Evolutionary conservation across 148 eudicot species (phyloP).

Genomic region (Fagopyrum homotropicum): DNA sequence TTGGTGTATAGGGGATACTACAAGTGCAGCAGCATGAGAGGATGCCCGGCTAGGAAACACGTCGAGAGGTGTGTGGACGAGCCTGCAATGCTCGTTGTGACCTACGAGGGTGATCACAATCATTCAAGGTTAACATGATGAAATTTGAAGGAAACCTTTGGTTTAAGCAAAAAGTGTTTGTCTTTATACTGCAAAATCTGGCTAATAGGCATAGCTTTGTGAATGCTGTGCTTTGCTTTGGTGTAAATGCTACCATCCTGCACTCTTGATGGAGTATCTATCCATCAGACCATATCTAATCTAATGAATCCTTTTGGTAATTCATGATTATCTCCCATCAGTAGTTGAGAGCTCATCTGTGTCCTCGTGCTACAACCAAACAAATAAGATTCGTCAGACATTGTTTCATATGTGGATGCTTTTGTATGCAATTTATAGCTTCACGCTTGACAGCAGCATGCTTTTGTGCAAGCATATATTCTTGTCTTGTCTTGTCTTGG

Average conservation of each 20-base stretch:
- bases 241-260: not conserved
- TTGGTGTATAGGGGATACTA: slow-evolving; percentile 47
- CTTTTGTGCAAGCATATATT: not conserved
- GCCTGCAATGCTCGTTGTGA: slow-evolving; percentile 48
- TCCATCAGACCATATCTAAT: too few species aligned
- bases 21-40: slow-evolving; percentile 59
- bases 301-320: not conserved
- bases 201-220: not conserved
- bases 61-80: slow-evolving; percentile 54
- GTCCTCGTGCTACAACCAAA: too few species aligned
- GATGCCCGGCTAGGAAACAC: slow-evolving; percentile 64
- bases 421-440: not conserved
- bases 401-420: not conserved
- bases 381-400: not conserved
- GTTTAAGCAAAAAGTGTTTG: not conserved
- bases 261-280: too few species aligned
- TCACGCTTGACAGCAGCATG: not conserved
- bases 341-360: too few species aligned
- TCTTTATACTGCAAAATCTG: too few species aligned
- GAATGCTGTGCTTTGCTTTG: not conserved
- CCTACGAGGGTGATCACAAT: slow-evolving; percentile 52
- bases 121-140: slow-evolving; percentile 34
- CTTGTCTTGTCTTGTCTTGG: not conserved
- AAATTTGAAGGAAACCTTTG: not conserved
- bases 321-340: not conserved